Evolutionary conservation across 805 yeast genomes (phyloP).

Genomic region (Schwanniomyces sp.): DNA sequence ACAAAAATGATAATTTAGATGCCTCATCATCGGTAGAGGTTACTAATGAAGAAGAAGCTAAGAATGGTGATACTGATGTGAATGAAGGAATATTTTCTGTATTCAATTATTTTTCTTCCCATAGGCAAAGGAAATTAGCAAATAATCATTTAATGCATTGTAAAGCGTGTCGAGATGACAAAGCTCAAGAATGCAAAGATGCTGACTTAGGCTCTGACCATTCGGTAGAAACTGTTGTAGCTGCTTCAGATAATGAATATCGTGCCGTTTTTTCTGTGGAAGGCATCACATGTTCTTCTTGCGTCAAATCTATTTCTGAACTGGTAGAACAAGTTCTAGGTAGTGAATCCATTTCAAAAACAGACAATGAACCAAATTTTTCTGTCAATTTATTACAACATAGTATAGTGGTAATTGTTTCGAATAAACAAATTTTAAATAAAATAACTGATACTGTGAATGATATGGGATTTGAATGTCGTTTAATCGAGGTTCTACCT

Average conservation of each 20-base stretch:
- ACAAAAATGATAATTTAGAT: conserved; percentile 13
- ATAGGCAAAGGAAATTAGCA: conserved; percentile 13
- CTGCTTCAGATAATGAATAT: conserved; percentile 23
- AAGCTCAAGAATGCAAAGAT: conserved; percentile 9
- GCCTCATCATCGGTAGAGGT: conserved; percentile 18
- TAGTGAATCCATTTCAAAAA: neutral
- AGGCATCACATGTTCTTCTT: conserved; percentile 43
- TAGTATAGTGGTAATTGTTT: conserved; percentile 53
- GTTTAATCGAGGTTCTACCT: conserved; percentile 59
- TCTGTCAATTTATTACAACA: conserved; percentile 54
- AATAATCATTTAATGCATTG: conserved; percentile 44
- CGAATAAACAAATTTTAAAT: conserved; percentile 48
- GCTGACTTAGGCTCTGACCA: conserved; percentile 8
- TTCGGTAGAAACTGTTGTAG: conserved; percentile 27
- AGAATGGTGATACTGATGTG: conserved; percentile 11
- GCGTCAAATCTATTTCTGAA: conserved; percentile 29
- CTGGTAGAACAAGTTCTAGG: conserved; percentile 22
- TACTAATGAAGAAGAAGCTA: conserved; percentile 10
- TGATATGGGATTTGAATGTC: conserved; percentile 44
- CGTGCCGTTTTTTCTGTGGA: conserved; percentile 55
- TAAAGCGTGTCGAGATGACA: conserved; percentile 33
- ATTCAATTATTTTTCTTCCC: conserved; percentile 14
- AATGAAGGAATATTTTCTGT: conserved; percentile 15
- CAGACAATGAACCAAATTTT: conserved; percentile 27
- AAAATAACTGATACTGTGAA: conserved; percentile 23